Conservation (phyloP, 31 red algal genomes). For the Odonthalia washingtoniensis region DNA sequence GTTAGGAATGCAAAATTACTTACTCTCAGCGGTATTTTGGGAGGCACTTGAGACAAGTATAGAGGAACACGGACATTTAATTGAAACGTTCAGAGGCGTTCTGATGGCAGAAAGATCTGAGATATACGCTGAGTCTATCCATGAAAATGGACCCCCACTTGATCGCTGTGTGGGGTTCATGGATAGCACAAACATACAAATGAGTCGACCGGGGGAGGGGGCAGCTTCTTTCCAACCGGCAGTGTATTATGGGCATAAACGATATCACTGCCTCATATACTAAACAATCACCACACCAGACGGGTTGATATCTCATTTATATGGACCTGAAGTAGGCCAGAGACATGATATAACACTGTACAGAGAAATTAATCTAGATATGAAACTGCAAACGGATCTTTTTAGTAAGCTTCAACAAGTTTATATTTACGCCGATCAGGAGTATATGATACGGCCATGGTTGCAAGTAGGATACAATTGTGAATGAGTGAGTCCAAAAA, state of each 20-base stretch:
- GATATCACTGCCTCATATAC: conserved; percentile 16
- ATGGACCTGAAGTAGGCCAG: conserved; percentile 9
- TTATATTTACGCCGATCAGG: too few species aligned
- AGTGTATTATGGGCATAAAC: conserved; percentile 23
- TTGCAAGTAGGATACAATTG: conserved; percentile 17
- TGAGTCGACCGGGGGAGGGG: conserved; percentile 14
- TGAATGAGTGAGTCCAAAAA: background rate
- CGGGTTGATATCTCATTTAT: too few species aligned
- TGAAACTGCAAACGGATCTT: background rate
- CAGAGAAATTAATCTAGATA: background rate
- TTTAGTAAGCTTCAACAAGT: conserved; percentile 9
- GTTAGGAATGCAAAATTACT: conserved; percentile 18
- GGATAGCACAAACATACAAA: conserved; percentile 32
- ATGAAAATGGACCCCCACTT: background rate
- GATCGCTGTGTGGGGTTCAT: too few species aligned
- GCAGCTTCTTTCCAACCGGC: background rate
- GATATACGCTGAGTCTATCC: conserved; percentile 6
- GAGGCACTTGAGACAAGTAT: background rate
- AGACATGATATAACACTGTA: conserved; percentile 36
- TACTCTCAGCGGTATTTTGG: too few species aligned
- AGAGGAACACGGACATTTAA: background rate
- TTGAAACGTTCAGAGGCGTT: background rate
- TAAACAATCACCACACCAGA: conserved; percentile 35
- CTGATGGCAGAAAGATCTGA: background rate
- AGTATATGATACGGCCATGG: too few species aligned